Base-by-base conservation (phyloP, 192 early-diverging fungal genomes). In the Coemansia nantahalensis region DNA sequence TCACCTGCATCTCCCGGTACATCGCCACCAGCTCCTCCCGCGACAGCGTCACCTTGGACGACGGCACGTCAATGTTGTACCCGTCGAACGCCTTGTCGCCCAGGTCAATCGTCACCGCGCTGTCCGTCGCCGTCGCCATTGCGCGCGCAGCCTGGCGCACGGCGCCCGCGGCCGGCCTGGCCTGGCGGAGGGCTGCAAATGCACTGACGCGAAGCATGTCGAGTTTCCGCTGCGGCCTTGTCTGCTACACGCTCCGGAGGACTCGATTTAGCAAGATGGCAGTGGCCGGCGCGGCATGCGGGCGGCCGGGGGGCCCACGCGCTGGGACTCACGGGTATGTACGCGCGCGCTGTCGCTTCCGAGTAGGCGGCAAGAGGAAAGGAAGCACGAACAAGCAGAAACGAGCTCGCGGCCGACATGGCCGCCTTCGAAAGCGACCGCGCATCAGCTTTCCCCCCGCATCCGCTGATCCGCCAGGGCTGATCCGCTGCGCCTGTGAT, bases 1-100 rank as follows among this genome's bases (percentile, higher is more conserved):
- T 94, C 39, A 60, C 66, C 40, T 87, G 84, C 93, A 98, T 95
- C 63, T 79, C 79, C 59, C 79, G 84, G 80, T 94, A 98, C 81
- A 98, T 74, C 21, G 79, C 62, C 26, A 98, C 32, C 45, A 88
- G 59, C 45, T 95, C 91, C 6, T 80, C 67, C 68, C 84, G 85
- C 56, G 84, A 80, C 47, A 90, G 55, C 17, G 80, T 74, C 28
- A 89, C 59, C 30, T 80, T 75, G 26, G 84, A 71, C 24, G 77
- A 66, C 9, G 90, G 86, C 18, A 62, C 67, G 9, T 89, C 88
- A 63, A 86, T 87, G 64, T 95, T 88, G 82, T 93, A 91, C 50
- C 82, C 74, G 56, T 86, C 88, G 67, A 92, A 96, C 37, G 86
- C 82, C 35, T 51, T 59, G 48, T 86, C 79, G 48, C 81, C 80